These are phyloP conservation scores for Pestalotiopsis sp. DNA, from an alignment of 2,329 filamentous ascomycete genomes.

Conservation along the genomic window DNA sequence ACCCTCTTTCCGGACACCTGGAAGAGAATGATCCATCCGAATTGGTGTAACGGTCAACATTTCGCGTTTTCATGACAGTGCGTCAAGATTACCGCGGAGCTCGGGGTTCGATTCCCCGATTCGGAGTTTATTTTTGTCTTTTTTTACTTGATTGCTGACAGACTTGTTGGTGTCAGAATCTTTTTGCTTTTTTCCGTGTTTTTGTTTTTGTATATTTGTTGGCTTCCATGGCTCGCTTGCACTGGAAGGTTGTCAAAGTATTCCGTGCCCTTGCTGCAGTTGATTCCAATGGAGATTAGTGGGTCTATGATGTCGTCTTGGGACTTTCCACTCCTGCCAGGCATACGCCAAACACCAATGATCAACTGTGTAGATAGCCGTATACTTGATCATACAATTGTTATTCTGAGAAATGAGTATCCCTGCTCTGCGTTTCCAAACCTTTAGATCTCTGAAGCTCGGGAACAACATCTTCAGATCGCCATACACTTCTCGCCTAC, in stretches of 20 bases:
- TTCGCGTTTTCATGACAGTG: conserved; percentile 15
- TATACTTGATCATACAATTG: not conserved
- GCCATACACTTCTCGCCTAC: not conserved
- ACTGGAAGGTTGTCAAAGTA: not conserved
- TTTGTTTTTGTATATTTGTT: conserved; percentile 2
- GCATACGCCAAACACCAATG: not conserved
- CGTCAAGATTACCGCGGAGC: conserved; percentile 13
- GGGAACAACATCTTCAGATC: not conserved
- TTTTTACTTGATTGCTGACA: not conserved
- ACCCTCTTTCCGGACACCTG: not conserved
- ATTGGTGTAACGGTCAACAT: conserved; percentile 20
- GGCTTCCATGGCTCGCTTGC: not conserved
- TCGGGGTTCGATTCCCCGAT: conserved; percentile 21
- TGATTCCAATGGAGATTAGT: not conserved
- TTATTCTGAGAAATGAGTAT: not conserved
- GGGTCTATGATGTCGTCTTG: not conserved
- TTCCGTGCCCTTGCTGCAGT: not conserved
- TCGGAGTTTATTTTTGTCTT: conserved; percentile 11
- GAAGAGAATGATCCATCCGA: conserved; percentile 11
- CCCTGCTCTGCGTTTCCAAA: not conserved
- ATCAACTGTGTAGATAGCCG: too few relatives aligned
- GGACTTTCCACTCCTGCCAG: not conserved
- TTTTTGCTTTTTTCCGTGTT: not conserved
- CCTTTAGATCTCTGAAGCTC: not conserved
- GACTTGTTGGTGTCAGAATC: not conserved